phyloP scores from a whole-genome alignment of 805 yeast species.

The Wickerhamomyces strasburgensis region DNA sequence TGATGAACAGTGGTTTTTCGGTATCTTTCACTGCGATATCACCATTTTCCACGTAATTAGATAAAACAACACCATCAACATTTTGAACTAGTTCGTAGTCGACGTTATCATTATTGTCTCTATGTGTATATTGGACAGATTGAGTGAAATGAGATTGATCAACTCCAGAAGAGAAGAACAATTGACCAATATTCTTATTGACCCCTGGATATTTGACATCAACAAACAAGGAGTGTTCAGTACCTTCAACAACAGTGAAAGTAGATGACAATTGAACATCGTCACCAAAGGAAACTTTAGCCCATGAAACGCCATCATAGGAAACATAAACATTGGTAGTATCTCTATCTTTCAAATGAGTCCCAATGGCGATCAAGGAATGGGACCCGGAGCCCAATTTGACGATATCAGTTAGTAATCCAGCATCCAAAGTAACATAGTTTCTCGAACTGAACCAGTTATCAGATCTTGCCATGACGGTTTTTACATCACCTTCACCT shows the following conservation, averaged over 20 bases:
- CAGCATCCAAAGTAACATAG: slow-evolving; percentile 28
- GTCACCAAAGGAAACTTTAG: slow-evolving; percentile 29
- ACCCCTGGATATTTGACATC: slow-evolving; percentile 26
- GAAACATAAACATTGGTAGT: slow-evolving; percentile 29
- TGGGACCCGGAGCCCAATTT: slow-evolving; percentile 32
- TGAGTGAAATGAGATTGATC: slow-evolving; percentile 47
- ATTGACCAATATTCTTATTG: slow-evolving; percentile 23
- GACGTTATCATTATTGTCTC: slow-evolving; percentile 24
- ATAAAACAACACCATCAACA: slow-evolving; percentile 61
- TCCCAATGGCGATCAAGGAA: slow-evolving; percentile 31
- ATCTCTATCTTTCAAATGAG: slow-evolving; percentile 21
- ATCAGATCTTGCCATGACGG: slow-evolving; percentile 33
- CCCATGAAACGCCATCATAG: slow-evolving; percentile 31
- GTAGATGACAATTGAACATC: slow-evolving; percentile 16
- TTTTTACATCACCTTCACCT: slow-evolving; percentile 32
- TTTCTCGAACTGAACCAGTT: slow-evolving; percentile 40
- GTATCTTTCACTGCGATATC: slow-evolving; percentile 8
- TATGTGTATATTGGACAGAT: slow-evolving; percentile 37
- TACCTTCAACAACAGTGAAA: slow-evolving; percentile 33
- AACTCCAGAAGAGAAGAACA: slow-evolving; percentile 36
- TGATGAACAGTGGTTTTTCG: slow-evolving; percentile 12
- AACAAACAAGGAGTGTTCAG: slow-evolving; percentile 36
- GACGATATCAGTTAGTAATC: slow-evolving; percentile 28
- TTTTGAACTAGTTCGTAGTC: slow-evolving; percentile 39
- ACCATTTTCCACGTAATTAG: slow-evolving; percentile 31